phyloP scores from a whole-genome alignment of 1,139 yeast genomes.

The Kodamaea ohmeri region DNA sequence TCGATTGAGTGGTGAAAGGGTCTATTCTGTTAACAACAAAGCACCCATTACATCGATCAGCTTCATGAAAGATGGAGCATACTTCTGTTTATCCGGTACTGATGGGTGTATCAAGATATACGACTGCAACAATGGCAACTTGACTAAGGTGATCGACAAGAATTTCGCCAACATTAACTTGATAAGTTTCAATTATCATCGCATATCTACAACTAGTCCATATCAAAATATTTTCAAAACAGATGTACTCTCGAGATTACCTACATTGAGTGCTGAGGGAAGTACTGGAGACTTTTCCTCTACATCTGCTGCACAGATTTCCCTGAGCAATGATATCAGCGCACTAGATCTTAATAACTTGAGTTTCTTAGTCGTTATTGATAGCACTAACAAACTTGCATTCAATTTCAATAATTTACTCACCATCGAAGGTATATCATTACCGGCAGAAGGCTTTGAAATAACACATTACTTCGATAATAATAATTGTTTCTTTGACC shows the following conservation, averaged over 20 bases:
- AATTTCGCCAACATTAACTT: conserved; percentile 22
- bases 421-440: conserved; percentile 23
- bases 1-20: conserved; percentile 54
- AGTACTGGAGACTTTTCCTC: conserved; percentile 9
- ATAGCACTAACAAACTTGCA: conserved; percentile 20
- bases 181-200: conserved; percentile 24
- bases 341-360: conserved; percentile 15
- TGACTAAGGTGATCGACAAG: conserved; percentile 26
- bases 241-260: conserved; percentile 28
- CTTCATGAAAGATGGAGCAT: conserved; percentile 38
- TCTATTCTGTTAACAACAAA: conserved; percentile 46
- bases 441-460: conserved; percentile 15
- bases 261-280: conserved; percentile 20
- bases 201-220: conserved; percentile 4
- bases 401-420: conserved; percentile 34
- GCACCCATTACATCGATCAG: conserved; percentile 33
- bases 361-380: conserved; percentile 29
- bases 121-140: conserved; percentile 48
- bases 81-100: conserved; percentile 44
- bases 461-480: conserved; percentile 20
- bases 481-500: conserved; percentile 27
- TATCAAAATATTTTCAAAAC: conserved; percentile 23
- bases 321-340: conserved; percentile 10
- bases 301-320: conserved; percentile 7
- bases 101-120: conserved; percentile 47